phyloP scores from a whole-genome alignment of 306 rosid genomes.

The Acmispon strigosus region DNA sequence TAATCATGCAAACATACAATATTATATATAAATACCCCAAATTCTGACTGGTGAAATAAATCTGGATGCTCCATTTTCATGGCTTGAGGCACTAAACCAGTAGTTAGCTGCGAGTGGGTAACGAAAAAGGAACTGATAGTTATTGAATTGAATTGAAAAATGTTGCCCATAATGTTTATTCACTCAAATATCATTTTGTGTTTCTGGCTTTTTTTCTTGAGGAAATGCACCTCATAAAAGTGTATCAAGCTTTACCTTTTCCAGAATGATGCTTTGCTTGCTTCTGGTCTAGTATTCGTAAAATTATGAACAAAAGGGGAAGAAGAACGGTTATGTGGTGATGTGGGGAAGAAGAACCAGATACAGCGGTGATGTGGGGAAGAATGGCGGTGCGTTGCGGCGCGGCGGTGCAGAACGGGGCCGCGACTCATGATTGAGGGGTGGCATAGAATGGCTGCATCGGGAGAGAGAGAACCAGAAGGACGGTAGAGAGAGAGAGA shows the following conservation, averaged over 20 bases:
- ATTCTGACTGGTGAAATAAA: constrained; percentile 29
- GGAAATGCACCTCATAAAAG: neutral
- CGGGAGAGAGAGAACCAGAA: no score
- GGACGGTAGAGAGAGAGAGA: no score
- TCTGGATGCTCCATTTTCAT: constrained; percentile 30
- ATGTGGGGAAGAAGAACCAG: no score
- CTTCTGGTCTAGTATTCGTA: constrained; percentile 41
- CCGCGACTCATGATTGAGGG: no score
- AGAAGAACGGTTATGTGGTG: no score
- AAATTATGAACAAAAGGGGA: no score
- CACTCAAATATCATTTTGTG: constrained; percentile 1
- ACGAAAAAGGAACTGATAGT: neutral
- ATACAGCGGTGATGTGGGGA: no score
- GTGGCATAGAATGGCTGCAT: no score
- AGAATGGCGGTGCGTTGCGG: no score
- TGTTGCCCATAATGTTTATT: neutral
- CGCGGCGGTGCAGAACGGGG: no score
- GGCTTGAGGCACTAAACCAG: constrained; percentile 45
- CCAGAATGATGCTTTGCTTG: constrained; percentile 8
- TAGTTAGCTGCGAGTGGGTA: constrained; percentile 29
- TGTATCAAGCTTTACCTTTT: constrained; percentile 31
- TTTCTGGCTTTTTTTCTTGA: neutral
- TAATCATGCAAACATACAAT: no score
- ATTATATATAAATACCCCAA: constrained; percentile 32
- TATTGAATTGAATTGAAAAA: neutral